These are phyloP conservation scores for Hypoxylon intermedium DNA, from an alignment of 495 filamentous ascomycete species.

Conservation along the genomic window DNA sequence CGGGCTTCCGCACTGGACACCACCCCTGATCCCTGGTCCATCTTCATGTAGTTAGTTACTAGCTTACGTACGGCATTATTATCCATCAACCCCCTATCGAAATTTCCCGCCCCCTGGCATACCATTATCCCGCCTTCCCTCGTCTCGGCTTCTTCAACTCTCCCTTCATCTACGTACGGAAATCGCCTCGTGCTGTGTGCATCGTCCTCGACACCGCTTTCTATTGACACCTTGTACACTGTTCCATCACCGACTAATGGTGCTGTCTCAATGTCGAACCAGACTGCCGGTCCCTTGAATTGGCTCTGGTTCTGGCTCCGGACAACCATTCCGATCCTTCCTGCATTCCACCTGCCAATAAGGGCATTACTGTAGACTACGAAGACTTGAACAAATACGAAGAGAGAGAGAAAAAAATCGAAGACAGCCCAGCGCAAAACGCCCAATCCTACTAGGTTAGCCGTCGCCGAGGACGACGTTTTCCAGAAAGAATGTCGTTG, in stretches of 20 bases:
- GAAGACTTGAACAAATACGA: constrained; percentile 1
- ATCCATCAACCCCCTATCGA: constrained; percentile 35
- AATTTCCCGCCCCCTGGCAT: constrained; percentile 39
- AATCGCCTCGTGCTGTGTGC: constrained; percentile 16
- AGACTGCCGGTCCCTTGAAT: constrained; percentile 37
- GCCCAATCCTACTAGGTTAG: constrained; percentile 4
- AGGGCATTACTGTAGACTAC: constrained; percentile 12
- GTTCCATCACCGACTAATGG: constrained; percentile 20
- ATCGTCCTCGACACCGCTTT: constrained; percentile 6
- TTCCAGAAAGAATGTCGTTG: constrained; percentile 76
- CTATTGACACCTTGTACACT: constrained; percentile 8
- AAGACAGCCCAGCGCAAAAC: constrained; percentile 5
- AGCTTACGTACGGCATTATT: constrained; percentile 12
- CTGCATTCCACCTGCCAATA: constrained; percentile 20
- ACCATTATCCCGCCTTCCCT: constrained; percentile 36
- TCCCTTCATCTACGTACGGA: constrained; percentile 20
- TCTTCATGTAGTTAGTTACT: constrained; percentile 7
- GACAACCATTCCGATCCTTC: constrained; percentile 26
- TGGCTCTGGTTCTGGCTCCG: constrained; percentile 37
- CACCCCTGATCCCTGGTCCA: constrained; percentile 31
- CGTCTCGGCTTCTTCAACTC: constrained; percentile 35
- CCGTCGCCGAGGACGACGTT: constrained; percentile 30
- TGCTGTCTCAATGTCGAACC: constrained; percentile 42
- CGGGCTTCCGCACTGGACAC: constrained; percentile 27
- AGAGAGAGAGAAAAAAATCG: constrained; percentile 3